Evolutionary conservation across 345 rosid genomes (phyloP), one percentile per base, ranked within the genome.

Genomic region (Brassica nigra): DNA sequence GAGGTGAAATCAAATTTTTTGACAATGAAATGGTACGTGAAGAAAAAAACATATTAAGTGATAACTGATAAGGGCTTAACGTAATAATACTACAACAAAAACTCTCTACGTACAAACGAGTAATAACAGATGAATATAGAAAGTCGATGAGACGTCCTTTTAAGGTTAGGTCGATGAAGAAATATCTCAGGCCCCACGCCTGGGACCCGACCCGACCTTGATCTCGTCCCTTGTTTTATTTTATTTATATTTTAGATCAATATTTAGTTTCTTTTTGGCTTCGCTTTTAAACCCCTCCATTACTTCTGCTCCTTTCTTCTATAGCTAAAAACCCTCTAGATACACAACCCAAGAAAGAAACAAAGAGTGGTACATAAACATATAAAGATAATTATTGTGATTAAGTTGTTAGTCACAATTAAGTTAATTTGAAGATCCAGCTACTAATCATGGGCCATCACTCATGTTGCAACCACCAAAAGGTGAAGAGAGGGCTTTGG

Each of bases 401-500:
- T 62, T 68, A 27, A 74, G 62, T 79, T 52, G 1, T 15, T 68
- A 23, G 28, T 52, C 62, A 49, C 49, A 27, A 6, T 7, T 74
- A 74, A 80, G 59, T 80, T 66, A 36, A 69, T 67, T 73, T 28
- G 27, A 23, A 23, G 27, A 23, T 30, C 71, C 71, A 47, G 68
- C 12, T 23, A 58, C 27, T 23, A 78, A 42, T 67, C 55, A 93
- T 95, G 98, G 99, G 98, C 66, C 99, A 91, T 83, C 98, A 95
- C 85, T 91, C 99, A 16, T 95, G 99, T 83, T 95, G 99, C 89
- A 95, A 91, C 83, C 99, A 95, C 73, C 98, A 95, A 81, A 95
- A 95, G 89, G 99, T 95, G 62, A 95, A 95, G 92, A 87, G 98
- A 82, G 99, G 99, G 27, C 91, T 95, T 67, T 95, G 99, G 99